Evolutionary conservation across 2,329 filamentous ascomycete genomes (phyloP), one percentile per base, ranked within the genome.

Genomic region (Fusarium mexicanum): DNA sequence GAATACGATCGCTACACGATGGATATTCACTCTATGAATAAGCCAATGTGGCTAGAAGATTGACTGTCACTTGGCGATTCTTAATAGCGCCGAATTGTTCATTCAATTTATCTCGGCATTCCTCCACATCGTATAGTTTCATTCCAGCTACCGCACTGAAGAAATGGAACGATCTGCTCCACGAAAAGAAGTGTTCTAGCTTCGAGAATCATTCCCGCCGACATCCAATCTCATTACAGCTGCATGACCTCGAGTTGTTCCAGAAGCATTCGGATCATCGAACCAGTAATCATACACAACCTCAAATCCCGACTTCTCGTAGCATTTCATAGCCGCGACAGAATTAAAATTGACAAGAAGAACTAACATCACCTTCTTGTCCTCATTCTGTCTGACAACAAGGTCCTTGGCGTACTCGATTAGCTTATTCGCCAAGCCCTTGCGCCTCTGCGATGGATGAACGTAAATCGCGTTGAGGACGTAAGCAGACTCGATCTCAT

Each of bases 391-490:
- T 29, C 57, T 51, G 0, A 26, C 31, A 1, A 41, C 54, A 24
- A 72, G 12, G 3, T 26, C 26, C 10, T 67, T 76, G 4, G 71
- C 61, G 40, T 65, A 29, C 3, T 67, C 61, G 4, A 76, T 51
- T 3, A 72, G 48, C 24, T 46, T 46, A 5, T 38, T 57, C 1
- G 64, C 74, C 6, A 74, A 31, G 3, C 74, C 71, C 31, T 61
- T 67, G 4, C 73, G 59, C 26, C 74, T 70, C 8, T 71, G 58
- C 2, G 54, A 54, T 0, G 68, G 68, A 4, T 31, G 37, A 22
- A 76, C 74, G 14, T 74, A 76, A 18, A 76, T 61, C 14, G 73
- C 74, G 11, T 65, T 72, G 7, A 76, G 47, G 1, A 69, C 43
- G 31, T 64, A 74, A 14, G 54, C 51, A 31, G 24, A 67, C 16